These are phyloP conservation scores for Chalaropsis thielavioides DNA, from an alignment of 2,329 filamentous ascomycete genomes.

Conservation along the genomic window DNA sequence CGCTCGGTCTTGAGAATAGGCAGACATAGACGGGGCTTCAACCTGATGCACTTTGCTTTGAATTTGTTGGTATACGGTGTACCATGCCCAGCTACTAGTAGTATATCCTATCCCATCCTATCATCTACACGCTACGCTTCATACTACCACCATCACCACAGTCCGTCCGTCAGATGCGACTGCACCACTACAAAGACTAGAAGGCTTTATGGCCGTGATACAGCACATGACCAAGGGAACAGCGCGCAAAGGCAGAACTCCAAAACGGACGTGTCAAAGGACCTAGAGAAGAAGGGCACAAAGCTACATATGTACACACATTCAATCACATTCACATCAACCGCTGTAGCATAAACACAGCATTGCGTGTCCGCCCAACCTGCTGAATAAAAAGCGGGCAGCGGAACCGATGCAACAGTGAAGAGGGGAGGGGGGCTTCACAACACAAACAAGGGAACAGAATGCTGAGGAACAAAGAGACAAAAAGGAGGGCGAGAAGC, in stretches of 20 bases:
- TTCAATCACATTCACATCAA: not conserved
- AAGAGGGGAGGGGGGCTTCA: not conserved
- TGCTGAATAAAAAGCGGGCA: not conserved
- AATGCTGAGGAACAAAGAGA: not conserved
- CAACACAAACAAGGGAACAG: not conserved
- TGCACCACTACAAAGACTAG: not conserved
- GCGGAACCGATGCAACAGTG: not conserved
- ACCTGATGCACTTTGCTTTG: not conserved
- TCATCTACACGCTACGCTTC: not conserved
- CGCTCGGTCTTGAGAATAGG: not conserved
- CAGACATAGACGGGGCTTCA: not conserved
- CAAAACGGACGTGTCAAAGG: not conserved
- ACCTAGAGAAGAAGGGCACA: not conserved
- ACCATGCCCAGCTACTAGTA: too few relatives aligned
- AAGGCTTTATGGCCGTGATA: not conserved
- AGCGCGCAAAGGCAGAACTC: not conserved
- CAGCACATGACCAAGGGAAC: not conserved
- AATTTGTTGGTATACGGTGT: too few relatives aligned
- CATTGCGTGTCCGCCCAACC: not conserved
- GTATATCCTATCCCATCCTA: not conserved
- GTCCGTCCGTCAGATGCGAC: not conserved
- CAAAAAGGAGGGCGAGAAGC: not conserved
- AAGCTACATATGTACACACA: not conserved
- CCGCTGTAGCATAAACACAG: not conserved
- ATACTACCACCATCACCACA: not conserved